These are phyloP conservation scores for Xerocomus amazonicus DNA, from an alignment of 1,284 basidiomycete genomes.

Conservation along the genomic window DNA sequence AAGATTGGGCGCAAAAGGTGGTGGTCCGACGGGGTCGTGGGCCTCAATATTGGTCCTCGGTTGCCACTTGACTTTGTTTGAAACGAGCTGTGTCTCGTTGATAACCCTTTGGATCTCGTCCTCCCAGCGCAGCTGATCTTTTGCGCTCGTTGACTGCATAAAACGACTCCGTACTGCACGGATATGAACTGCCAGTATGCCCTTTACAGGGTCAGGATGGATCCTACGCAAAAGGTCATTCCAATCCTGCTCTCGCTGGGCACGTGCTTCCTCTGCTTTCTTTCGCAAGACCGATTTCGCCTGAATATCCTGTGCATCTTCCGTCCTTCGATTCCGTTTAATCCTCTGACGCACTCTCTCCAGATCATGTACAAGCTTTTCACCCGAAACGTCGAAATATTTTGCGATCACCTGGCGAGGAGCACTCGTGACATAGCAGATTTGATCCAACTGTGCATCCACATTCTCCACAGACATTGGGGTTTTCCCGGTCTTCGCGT, in stretches of 20 bases:
- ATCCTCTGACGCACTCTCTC: constrained; percentile 38
- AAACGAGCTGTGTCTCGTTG: constrained; percentile 49
- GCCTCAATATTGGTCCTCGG: constrained; percentile 17
- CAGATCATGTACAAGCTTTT: constrained; percentile 41
- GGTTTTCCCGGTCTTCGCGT: constrained; percentile 42
- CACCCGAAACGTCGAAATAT: constrained; percentile 42
- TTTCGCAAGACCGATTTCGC: constrained; percentile 49
- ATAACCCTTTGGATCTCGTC: constrained; percentile 53
- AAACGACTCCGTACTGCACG: constrained; percentile 52
- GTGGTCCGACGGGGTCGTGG: constrained; percentile 27
- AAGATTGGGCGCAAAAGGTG: constrained; percentile 39
- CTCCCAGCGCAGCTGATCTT: constrained; percentile 58
- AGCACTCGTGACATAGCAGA: constrained; percentile 54
- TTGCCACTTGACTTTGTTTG: constrained; percentile 39
- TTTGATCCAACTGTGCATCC: constrained; percentile 40
- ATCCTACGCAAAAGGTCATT: constrained; percentile 49
- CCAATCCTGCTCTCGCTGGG: constrained; percentile 62
- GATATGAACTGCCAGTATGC: constrained; percentile 47
- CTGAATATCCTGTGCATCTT: constrained; percentile 39
- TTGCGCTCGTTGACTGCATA: constrained; percentile 50
- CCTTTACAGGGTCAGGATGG: constrained; percentile 50
- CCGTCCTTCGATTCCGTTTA: constrained; percentile 28
- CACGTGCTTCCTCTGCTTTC: constrained; percentile 54
- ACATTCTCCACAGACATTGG: constrained; percentile 48
- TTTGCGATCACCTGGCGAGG: constrained; percentile 47